Conservation (phyloP, 805 yeast genomes). For the Monosporozyma solicola region DNA sequence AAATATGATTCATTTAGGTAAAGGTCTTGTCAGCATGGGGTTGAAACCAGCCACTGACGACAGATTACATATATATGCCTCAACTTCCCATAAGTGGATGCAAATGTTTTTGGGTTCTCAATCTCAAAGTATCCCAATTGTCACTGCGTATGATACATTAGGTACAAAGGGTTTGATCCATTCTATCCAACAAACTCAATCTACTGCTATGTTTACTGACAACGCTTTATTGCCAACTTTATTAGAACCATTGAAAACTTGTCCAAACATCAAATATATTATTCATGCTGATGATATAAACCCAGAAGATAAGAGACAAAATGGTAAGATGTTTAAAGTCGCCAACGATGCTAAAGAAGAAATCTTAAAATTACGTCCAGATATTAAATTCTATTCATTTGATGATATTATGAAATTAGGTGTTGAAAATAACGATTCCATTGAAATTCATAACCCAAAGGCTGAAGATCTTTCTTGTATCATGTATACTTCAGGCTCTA, state of each 20-base stretch:
- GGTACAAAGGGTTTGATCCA: conserved; percentile 85
- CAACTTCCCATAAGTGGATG: conserved; percentile 88
- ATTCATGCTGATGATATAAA: conserved; percentile 61
- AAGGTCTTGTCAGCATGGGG: conserved; percentile 71
- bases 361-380: conserved; percentile 64
- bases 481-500: conserved; percentile 66
- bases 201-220: conserved; percentile 77
- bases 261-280: conserved; percentile 52
- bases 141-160: conserved; percentile 92
- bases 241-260: conserved; percentile 60
- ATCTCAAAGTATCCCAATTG: conserved; percentile 74
- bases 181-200: conserved; percentile 74
- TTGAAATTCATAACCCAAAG: conserved; percentile 35
- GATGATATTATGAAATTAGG: conserved; percentile 65
- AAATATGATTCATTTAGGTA: conserved; percentile 48
- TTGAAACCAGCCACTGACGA: conserved; percentile 50
- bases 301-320: conserved; percentile 52
- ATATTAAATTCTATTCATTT: conserved; percentile 54
- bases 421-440: conserved; percentile 33
- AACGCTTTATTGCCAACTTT: conserved; percentile 60
- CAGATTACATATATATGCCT: conserved; percentile 74
- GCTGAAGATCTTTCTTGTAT: conserved; percentile 50
- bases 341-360: conserved; percentile 52
- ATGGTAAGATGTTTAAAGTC: conserved; percentile 48
- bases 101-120: conserved; percentile 71